Percentiles rank a stretch among this genome's conserved stretches.
Conservation (phyloP, 73 alveolate genomes). For the Breviolum minutum region DNA sequence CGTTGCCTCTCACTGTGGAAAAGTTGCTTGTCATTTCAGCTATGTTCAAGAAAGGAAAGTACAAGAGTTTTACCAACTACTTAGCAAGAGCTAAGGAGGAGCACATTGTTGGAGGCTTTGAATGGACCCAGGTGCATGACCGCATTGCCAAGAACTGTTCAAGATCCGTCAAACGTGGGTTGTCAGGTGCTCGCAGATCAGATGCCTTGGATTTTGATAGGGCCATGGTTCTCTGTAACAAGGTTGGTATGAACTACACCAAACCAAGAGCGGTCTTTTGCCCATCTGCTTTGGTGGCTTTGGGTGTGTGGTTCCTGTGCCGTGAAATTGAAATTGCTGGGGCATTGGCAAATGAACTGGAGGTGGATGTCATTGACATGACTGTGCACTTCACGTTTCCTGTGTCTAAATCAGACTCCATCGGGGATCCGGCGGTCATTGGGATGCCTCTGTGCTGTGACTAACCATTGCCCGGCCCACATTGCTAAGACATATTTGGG, state of each 20-base stretch:
- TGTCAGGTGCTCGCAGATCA: not conserved
- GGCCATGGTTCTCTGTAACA: not conserved
- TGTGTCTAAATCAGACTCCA: constrained; percentile 14
- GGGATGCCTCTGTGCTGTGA: not conserved
- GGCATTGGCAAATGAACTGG: not conserved
- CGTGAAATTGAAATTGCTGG: not conserved
- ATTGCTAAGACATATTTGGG: not conserved
- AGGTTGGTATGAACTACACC: not conserved
- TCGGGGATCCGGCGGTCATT: not conserved
- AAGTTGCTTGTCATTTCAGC: constrained; percentile 9
- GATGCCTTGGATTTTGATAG: constrained; percentile 20
- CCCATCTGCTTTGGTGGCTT: not conserved
- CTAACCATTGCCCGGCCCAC: not conserved
- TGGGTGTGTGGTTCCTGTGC: not conserved
- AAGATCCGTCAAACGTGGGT: constrained; percentile 6
- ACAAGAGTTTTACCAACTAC: not conserved
- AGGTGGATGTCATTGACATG: not conserved
- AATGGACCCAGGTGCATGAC: not conserved
- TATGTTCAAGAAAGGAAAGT: constrained; percentile 34
- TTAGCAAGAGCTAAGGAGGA: constrained; percentile 41
- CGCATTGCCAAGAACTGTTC: not conserved
- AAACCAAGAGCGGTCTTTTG: not conserved
- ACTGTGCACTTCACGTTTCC: constrained; percentile 15
- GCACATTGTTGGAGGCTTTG: constrained; percentile 3
- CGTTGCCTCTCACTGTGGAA: not conserved